Base-by-base conservation (phyloP, 2,329 filamentous ascomycete genomes). In the Sporothrix sp. region DNA sequence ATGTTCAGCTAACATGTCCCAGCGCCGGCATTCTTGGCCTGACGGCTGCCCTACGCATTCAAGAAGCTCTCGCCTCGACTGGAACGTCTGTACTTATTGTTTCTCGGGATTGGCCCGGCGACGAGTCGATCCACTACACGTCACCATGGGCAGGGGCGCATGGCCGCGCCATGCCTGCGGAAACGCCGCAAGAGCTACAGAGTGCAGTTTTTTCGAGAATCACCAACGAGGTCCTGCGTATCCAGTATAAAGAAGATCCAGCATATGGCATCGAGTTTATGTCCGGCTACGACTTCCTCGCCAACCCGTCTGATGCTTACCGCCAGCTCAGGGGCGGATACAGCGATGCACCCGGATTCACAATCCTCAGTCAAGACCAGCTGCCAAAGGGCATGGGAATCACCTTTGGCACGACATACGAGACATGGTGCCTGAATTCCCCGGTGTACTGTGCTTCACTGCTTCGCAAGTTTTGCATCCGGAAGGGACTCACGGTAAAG, bases 391-490 rank as follows among this genome's bases (percentile, higher is more conserved):
- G 60, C 9, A 68, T 73, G 0, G 56, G 52, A 23, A 37, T 37
- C 18, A 37, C 35, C 2, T 62, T 72, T 54, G 74, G 71, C 0
- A 73, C 67, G 32, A 68, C 72, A 59, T 78, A 77, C 54, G 62
- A 71, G 13, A 75, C 73, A 0, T 77, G 72, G 62, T 77, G 72
- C 52, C 61, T 77, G 1, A 74, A 77, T 43, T 65, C 73, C 1
- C 75, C 75, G 53, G 59, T 76, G 5, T 78, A 77, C 56, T 73
- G 72, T 58, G 63, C 64, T 3, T 72, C 69, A 48, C 57, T 73
- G 23, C 58, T 73, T 14, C 61, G 69, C 14, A 55, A 62, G 46
- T 68, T 72, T 43, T 62, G 61, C 14, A 59, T 63, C 27, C 56
- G 58, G 2, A 67, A 68, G 0, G 70, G 68, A 3, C 58, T 56